A percentile compares a stretch with the other conserved stretches of the same genome.
Conservation (phyloP, 1,284 basidiomycete species). For the Trichosporon sp. region DNA sequence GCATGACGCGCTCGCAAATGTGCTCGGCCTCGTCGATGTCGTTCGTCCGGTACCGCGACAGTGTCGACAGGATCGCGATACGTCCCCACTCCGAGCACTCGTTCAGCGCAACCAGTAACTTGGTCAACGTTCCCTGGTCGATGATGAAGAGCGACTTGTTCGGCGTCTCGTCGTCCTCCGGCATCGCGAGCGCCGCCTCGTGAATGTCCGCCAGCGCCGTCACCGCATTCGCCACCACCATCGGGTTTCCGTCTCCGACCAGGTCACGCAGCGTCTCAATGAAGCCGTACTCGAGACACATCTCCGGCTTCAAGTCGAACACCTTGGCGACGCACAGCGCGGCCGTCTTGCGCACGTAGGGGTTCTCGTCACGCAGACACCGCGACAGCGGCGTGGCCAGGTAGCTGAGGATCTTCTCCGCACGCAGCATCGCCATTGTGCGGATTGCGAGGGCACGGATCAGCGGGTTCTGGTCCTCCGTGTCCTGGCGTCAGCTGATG, state of each 20-base stretch:
- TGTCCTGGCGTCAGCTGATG: conserved; percentile 60
- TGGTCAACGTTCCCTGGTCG: conserved; percentile 73
- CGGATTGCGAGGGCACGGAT: conserved; percentile 93
- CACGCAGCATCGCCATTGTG: conserved; percentile 94
- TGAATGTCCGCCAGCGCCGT: conserved; percentile 96
- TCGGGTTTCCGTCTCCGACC: conserved; percentile 84
- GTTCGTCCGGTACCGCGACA: conserved; percentile 73
- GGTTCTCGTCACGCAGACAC: conserved; percentile 87
- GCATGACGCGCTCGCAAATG: conserved; percentile 96
- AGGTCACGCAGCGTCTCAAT: conserved; percentile 69
- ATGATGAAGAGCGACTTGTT: conserved; percentile 63
- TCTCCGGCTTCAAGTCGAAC: conserved; percentile 91
- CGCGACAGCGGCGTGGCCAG: conserved; percentile 89
- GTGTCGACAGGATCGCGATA: conserved; percentile 81
- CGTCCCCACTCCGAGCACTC: conserved; percentile 99
- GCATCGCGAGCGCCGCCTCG: conserved; percentile 48
- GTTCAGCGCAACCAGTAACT: conserved; percentile 89
- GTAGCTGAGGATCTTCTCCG: conserved; percentile 99
- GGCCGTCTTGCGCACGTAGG: conserved; percentile 96
- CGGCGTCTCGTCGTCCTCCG: conserved; percentile 50
- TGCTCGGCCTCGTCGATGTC: conserved; percentile 96
- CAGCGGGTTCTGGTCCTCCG: conserved; percentile 92
- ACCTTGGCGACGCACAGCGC: conserved; percentile 92
- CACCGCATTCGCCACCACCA: conserved; percentile 98
- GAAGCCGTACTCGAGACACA: conserved; percentile 93